Evolutionary conservation across 805 yeast species (phyloP).

Genomic region (Brettanomyces sp.): DNA sequence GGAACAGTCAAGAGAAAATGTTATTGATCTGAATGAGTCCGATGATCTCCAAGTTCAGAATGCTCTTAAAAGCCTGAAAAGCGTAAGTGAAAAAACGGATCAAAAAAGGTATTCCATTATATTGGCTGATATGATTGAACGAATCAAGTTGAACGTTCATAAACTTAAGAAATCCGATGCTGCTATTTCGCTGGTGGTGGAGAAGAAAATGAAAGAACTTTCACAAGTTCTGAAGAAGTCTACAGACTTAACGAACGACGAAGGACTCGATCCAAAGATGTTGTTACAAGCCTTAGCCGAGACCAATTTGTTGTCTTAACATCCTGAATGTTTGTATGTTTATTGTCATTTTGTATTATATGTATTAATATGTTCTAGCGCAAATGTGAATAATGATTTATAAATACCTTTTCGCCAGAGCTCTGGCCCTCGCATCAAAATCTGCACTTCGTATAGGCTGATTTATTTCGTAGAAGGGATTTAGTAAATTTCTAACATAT

Average conservation of each 20-base stretch:
- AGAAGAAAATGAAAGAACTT: conserved; percentile 12
- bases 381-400: conserved; percentile 21
- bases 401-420: conserved; percentile 68
- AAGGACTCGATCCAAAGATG: background rate
- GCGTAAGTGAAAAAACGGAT: background rate
- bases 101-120: conserved; percentile 4
- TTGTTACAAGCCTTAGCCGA: background rate
- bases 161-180: conserved; percentile 17
- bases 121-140: conserved; percentile 24
- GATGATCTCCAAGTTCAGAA: too few relatives aligned
- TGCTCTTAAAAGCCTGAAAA: background rate
- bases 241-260: conserved; percentile 5
- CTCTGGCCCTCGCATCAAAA: conserved; percentile 68
- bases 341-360: background rate
- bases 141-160: conserved; percentile 24
- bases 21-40: too few relatives aligned
- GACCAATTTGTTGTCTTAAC: background rate
- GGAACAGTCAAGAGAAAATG: too few relatives aligned
- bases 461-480: conserved; percentile 76
- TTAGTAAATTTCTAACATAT: conserved; percentile 74
- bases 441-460: conserved; percentile 64
- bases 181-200: conserved; percentile 12
- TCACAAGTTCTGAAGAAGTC: conserved; percentile 13
- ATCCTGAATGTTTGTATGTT: background rate
- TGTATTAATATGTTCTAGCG: background rate